Base-by-base conservation (phyloP, 2,329 filamentous ascomycete genomes). In the Macrophomina pseudophaseolina region DNA sequence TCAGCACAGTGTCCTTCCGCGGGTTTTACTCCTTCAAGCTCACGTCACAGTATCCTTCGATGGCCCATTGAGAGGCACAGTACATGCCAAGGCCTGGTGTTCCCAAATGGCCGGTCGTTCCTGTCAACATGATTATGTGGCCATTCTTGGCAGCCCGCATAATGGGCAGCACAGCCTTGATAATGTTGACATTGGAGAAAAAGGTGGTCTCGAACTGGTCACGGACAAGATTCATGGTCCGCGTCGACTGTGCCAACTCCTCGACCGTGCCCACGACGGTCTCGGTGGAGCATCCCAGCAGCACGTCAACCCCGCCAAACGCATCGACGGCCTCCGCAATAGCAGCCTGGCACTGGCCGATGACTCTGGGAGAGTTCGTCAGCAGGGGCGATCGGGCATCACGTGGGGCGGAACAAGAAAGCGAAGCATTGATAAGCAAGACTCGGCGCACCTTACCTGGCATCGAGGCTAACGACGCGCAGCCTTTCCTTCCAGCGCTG, bases 141-240 rank as follows among this genome's bases (percentile, higher is more conserved):
- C 95, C 95, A 8, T 90, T 93, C 72, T 90, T 89, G 74, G 94
- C 91, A 68, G 85, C 84, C 51, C 95, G 87, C 78, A 98, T 90
- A 65, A 89, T 85, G 0, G 94, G 93, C 28, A 99, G 84, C 1
- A 89, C 85, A 14, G 94, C 91, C 78, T 95, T 96, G 82, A 98
- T 96, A 76, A 97, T 92, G 80, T 98, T 98, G 77, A 98, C 90
- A 67, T 96, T 93, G 0, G 92, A 93, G 78, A 98, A 98, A 83
- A 96, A 98, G 73, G 97, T 93, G 69, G 89, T 89, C 78, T 98
- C 94, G 76, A 98, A 97, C 77, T 97, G 94, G 74, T 97, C 92
- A 68, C 91, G 88, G 42, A 96, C 90, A 18, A 97, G 86, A 67
- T 90, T 93, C 71, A 90, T 86, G 1, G 92, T 93, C 51, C 88